Conservation (phyloP, 768 basidiomycete genomes). For the Panellus pusillus region DNA sequence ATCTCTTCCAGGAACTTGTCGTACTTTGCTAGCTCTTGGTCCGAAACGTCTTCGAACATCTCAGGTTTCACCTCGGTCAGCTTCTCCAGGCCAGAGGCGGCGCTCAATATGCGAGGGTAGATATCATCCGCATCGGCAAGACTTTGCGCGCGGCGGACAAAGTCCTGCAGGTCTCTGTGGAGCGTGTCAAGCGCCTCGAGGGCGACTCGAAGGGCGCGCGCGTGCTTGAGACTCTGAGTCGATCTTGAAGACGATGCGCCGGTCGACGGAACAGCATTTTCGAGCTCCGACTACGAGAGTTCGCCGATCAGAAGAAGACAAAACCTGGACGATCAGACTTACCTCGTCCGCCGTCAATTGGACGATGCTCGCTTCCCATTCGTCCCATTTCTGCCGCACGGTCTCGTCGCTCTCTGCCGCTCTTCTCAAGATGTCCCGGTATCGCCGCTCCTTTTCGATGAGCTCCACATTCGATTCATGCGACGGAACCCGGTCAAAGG, state of each 20-base stretch:
- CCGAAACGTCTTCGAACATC: conserved; percentile 84
- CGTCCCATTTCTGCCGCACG: conserved; percentile 82
- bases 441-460: conserved; percentile 67
- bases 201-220: conserved; percentile 67
- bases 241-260: conserved; percentile 29
- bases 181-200: conserved; percentile 83
- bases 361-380: conserved; percentile 76
- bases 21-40: conserved; percentile 80
- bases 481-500: conserved; percentile 61
- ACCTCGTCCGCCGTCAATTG: conserved; percentile 69
- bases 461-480: conserved; percentile 78
- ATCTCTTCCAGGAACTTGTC: conserved; percentile 70
- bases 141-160: conserved; percentile 64
- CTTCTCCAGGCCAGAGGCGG: conserved; percentile 64
- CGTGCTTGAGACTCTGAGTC: conserved; percentile 57
- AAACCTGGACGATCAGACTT: conserved; percentile 33
- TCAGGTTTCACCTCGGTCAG: conserved; percentile 74
- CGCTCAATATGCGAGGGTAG: conserved; percentile 60
- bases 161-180: conserved; percentile 54
- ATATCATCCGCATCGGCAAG: conserved; percentile 74
- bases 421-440: conserved; percentile 67
- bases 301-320: background rate
- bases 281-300: conserved; percentile 55
- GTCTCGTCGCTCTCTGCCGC: conserved; percentile 75
- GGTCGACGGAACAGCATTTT: conserved; percentile 68